phyloP scores from a whole-genome alignment of 1,284 basidiomycete genomes.

The Sporisorium graminicola region DNA sequence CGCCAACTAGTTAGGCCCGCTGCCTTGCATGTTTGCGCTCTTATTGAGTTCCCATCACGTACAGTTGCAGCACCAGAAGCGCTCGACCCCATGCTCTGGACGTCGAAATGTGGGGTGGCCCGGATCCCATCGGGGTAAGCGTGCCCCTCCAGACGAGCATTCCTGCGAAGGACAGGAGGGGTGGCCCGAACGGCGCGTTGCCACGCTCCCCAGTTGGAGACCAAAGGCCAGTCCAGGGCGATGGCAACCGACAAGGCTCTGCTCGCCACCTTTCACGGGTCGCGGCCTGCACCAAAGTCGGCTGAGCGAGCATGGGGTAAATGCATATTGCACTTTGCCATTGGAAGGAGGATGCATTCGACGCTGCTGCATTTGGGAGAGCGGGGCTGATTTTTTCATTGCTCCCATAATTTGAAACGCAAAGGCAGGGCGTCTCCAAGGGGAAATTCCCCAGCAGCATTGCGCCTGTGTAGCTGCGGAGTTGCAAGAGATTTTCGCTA shows the following conservation, averaged over 20 bases:
- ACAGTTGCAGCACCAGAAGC: no score
- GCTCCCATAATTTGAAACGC: no score
- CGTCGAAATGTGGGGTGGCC: neutral
- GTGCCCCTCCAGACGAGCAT: no score
- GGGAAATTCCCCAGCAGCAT: neutral
- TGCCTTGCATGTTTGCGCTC: no score
- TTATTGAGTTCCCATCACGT: no score
- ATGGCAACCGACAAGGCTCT: neutral
- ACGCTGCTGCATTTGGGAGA: neutral
- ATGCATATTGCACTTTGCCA: neutral
- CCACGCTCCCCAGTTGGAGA: no score
- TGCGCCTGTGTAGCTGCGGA: neutral
- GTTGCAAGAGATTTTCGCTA: neutral
- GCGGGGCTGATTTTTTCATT: neutral
- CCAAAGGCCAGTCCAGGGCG: no score
- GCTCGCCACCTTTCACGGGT: slow-evolving; percentile 1
- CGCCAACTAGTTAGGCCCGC: no score
- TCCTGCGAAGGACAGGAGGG: no score
- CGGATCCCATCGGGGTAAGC: no score
- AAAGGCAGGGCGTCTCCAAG: neutral
- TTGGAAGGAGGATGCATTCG: neutral
- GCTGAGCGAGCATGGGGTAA: neutral
- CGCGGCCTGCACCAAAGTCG: neutral
- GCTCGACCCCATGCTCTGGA: neutral
- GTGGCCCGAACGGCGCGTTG: no score